Base-by-base conservation (phyloP, 441 rosid species). In the Theobroma grandiflorum region DNA sequence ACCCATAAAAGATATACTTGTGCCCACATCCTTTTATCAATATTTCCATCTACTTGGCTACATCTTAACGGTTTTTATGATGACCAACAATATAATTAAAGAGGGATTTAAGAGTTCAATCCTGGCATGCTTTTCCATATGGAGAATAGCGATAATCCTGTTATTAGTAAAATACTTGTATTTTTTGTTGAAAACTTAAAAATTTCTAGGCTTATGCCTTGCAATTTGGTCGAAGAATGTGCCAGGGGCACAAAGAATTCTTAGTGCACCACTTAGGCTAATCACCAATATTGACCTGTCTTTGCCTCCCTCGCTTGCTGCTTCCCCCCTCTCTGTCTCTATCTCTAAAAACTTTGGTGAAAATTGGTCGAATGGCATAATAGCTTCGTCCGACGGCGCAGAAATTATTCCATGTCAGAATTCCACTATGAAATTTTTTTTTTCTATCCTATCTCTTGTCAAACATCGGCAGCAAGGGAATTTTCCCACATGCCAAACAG, bases 341-440 rank as follows among this genome's bases (percentile, higher is more conserved):
- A 18, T 62, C 45, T 12, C 40, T 18, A 16, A 58, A 80, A 69
- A 2, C 38, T 45, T 20, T 14, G 52, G 59, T 52, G 55, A 45
- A 74, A 79, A 79, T 66, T 64, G 85, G 89, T 82, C 82, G 84
- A 74, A 31, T 70, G 53, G 85, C 81, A 80, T 79, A 72, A 45
- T 71, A 70, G 80, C 65, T 72, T 75, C 22, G 38, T 40, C 45
- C 43, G 50, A 52, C 69, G 78, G 55, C n/a, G 33, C n/a, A 76
- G 61, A 64, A 52, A 22, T 63, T 64, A 22, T 63, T 64, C 72
- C 80, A 80, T 9, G 78, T 84, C 87, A 72, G 71, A 79, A 26
- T 77, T 79, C 87, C 88, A 85, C 86, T 76, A 37, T 8, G 6
- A 50, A 7, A 4, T 55, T 76, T 37, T 26, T 45, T 26, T 55